Base-by-base conservation (phyloP, 495 filamentous ascomycete species). In the Aspergillus haitiensis region DNA sequence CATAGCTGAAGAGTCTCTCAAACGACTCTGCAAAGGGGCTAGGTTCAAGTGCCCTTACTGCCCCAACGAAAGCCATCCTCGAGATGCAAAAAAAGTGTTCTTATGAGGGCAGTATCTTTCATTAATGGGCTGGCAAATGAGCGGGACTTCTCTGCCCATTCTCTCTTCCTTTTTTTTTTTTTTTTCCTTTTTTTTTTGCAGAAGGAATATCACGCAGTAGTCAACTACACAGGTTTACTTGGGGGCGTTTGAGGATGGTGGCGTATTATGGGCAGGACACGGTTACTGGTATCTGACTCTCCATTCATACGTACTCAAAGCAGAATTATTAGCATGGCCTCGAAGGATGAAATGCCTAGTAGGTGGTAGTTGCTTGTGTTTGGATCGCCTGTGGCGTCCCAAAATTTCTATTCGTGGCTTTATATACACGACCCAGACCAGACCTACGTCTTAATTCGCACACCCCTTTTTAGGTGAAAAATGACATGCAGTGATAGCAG, bases 1-100 rank as follows among this genome's bases (percentile, higher is more conserved):
- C 33, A 86, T 99, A 55, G 90, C 91, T 15, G 82, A 87, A 56
- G 93, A 97, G 73, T 90, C 86, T 6, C 74, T 99, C 49, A 82
- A 84, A 59, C 82, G 84, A 55, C 71, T 96, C 39, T 87, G 86
- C 51, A 97, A 94, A 75, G 88, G 89, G 0, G 82, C 74, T 36
- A 73, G 87, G 50, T 90, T 96, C 78, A 99, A 98, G 71, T 99
- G 94, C 64, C 95, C 94, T 0, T 99, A 99, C 68, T 99, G 94
- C 69, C 94, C 94, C 5, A 85, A 74, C 52, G 95, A 98, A 74
- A 91, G 88, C 60, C 80, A 84, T 64, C 73, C 87, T 27, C 83
- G 81, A 55, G 90, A 96, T 47, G 91, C 92, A 9, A 85, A 78
- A 67, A 85, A 88, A 69, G 88, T 98, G 32, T 86, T 82, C 57